Percentiles rank a stretch among this genome's conserved stretches.
Conservation (phyloP, 306 rosid species). For the Acacia acuminata region DNA sequence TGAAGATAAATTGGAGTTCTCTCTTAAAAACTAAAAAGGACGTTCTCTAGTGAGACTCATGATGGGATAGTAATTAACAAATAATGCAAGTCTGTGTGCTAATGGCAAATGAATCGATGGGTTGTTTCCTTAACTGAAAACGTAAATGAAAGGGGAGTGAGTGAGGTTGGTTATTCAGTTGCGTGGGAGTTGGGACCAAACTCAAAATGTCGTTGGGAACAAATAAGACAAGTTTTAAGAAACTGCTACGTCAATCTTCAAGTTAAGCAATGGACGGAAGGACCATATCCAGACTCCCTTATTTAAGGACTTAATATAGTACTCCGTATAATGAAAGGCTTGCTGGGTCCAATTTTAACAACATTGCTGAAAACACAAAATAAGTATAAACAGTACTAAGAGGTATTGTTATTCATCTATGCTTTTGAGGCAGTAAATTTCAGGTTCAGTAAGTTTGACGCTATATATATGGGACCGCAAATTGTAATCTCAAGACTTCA, state of each 20-base stretch:
- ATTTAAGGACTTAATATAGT: background rate
- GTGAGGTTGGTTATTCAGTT: background rate
- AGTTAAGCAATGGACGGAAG: conserved; percentile 4
- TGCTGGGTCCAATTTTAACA: background rate
- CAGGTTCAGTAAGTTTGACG: background rate
- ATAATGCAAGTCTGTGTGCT: background rate
- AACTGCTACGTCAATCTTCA: conserved; percentile 11
- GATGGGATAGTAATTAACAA: background rate
- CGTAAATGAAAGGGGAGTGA: background rate
- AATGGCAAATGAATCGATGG: background rate
- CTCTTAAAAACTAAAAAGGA: no score
- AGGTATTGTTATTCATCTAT: background rate
- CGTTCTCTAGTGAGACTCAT: no score
- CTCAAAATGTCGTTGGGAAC: background rate
- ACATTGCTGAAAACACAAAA: background rate
- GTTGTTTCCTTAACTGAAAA: background rate
- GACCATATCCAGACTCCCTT: background rate
- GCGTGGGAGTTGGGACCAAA: background rate
- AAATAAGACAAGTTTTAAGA: conserved; percentile 3
- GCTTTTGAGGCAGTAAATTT: background rate
- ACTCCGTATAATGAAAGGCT: background rate
- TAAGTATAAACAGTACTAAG: background rate
- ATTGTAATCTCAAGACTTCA: no score
- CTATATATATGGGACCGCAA: no score
- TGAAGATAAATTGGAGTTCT: no score